These are phyloP conservation scores for Chrysanthemum makinoi DNA, from an alignment of 129 eudicot genomes.

Conservation along the genomic window DNA sequence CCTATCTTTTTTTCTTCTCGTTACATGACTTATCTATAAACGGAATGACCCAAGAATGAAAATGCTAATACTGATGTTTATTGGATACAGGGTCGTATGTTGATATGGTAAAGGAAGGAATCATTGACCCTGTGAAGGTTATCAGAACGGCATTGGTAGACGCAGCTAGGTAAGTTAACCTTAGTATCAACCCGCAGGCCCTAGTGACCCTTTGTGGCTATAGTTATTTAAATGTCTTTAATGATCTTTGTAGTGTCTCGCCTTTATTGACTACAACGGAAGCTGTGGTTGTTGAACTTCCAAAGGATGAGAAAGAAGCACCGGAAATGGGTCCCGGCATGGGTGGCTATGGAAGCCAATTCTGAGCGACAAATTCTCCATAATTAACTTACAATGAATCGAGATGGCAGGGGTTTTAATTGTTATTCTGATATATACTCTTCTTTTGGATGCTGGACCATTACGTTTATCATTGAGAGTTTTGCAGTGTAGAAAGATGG, in stretches of 20 bases:
- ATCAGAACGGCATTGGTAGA: slow-evolving; percentile 7
- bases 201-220: neutral
- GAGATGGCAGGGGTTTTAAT: too few relatives aligned
- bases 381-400: neutral
- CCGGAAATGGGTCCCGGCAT: slow-evolving; percentile 11
- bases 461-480: neutral
- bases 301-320: slow-evolving; percentile 10
- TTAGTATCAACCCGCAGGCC: too few relatives aligned
- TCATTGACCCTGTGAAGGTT: slow-evolving; percentile 7
- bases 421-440: neutral
- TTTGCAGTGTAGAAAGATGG: neutral
- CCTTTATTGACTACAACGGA: slow-evolving; percentile 5
- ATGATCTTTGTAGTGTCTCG: neutral
- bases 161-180: slow-evolving; percentile 10
- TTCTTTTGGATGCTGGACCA: neutral
- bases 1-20: neutral
- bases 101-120: slow-evolving; percentile 14
- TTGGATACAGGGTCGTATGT: neutral
- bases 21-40: too few relatives aligned
- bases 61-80: neutral
- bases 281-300: slow-evolving; percentile 13
- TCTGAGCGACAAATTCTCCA: neutral
- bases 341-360: slow-evolving; percentile 5
- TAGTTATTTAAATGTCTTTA: neutral
- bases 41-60: too few relatives aligned